Conservation (phyloP, 2,329 filamentous ascomycete genomes). For the Monosporascus ibericus region DNA sequence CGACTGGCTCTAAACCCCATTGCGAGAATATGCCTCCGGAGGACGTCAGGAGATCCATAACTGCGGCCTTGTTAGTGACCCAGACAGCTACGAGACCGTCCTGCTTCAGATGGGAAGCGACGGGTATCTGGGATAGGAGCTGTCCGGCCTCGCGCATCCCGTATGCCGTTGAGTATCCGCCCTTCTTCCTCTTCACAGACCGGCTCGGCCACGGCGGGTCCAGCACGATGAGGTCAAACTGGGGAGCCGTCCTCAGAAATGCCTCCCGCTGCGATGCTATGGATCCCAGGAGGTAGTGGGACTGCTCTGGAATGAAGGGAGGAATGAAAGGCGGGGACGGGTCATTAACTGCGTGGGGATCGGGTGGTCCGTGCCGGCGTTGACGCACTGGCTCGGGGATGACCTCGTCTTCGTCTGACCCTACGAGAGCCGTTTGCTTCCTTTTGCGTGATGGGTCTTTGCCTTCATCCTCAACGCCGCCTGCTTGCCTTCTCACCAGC, state of each 20-base stretch:
- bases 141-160: slow-evolving; percentile 39
- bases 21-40: slow-evolving; percentile 54
- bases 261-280: slow-evolving; percentile 33
- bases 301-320: slow-evolving; percentile 33
- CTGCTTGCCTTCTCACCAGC: slow-evolving; percentile 3
- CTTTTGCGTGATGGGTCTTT: slow-evolving; percentile 6
- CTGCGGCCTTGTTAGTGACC: slow-evolving; percentile 67
- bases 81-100: slow-evolving; percentile 63
- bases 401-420: no score
- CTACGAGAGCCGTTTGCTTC: slow-evolving; percentile 3
- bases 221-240: slow-evolving; percentile 63
- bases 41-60: slow-evolving; percentile 48
- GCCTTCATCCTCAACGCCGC: neutral
- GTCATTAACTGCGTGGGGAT: no score
- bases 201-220: slow-evolving; percentile 81
- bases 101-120: slow-evolving; percentile 46
- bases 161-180: slow-evolving; percentile 42
- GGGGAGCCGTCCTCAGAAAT: slow-evolving; percentile 38
- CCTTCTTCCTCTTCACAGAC: slow-evolving; percentile 57
- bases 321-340: neutral
- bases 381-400: no score
- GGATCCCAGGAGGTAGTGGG: slow-evolving; percentile 42
- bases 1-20: slow-evolving; percentile 60
- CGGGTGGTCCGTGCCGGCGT: neutral
- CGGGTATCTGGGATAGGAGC: slow-evolving; percentile 49